A percentile compares a stretch with the other conserved stretches of the same genome.
Evolutionary conservation across 2,329 filamentous ascomycete species (phyloP).

Genomic region (Cercospora sp.): DNA sequence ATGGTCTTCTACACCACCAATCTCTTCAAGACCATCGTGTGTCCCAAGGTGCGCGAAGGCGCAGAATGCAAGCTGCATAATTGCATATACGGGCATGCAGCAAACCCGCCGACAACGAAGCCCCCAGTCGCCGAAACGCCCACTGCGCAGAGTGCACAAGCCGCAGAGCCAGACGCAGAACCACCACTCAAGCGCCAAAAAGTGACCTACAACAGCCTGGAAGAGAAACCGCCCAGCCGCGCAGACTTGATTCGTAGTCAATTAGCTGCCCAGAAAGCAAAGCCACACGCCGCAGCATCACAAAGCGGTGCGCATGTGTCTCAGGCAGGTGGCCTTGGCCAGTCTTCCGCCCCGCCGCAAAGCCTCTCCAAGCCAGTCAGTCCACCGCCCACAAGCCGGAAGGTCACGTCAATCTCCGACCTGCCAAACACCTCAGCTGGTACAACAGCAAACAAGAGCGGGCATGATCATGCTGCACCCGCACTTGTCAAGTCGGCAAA

Average conservation of each 20-base stretch:
- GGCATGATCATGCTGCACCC: background rate
- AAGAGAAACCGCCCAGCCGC: constrained; percentile 35
- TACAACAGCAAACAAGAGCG: constrained; percentile 21
- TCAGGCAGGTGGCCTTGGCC: background rate
- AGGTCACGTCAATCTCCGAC: constrained; percentile 10
- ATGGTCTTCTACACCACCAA: constrained; percentile 58
- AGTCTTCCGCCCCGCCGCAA: constrained; percentile 15
- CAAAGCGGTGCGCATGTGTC: constrained; percentile 11
- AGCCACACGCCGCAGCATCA: constrained; percentile 14
- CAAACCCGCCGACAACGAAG: background rate
- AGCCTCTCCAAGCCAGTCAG: constrained; percentile 30
- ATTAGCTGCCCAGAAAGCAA: constrained; percentile 24
- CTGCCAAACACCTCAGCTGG: constrained; percentile 1
- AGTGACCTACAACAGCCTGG: constrained; percentile 34
- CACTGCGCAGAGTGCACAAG: constrained; percentile 1
- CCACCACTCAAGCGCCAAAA: constrained; percentile 35
- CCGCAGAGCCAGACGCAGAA: constrained; percentile 17
- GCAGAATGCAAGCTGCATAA: constrained; percentile 53
- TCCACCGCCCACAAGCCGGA: constrained; percentile 24
- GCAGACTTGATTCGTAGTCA: constrained; percentile 34
- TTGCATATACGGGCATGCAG: constrained; percentile 60
- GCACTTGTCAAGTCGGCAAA: constrained; percentile 15
- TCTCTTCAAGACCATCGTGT: constrained; percentile 55
- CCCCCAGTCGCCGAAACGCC: background rate
- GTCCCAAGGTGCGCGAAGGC: constrained; percentile 48